A percentile compares a stretch with the other conserved stretches of the same genome.
Conservation (phyloP, 2,329 filamentous ascomycete genomes). For the Arthroderma sp. region DNA sequence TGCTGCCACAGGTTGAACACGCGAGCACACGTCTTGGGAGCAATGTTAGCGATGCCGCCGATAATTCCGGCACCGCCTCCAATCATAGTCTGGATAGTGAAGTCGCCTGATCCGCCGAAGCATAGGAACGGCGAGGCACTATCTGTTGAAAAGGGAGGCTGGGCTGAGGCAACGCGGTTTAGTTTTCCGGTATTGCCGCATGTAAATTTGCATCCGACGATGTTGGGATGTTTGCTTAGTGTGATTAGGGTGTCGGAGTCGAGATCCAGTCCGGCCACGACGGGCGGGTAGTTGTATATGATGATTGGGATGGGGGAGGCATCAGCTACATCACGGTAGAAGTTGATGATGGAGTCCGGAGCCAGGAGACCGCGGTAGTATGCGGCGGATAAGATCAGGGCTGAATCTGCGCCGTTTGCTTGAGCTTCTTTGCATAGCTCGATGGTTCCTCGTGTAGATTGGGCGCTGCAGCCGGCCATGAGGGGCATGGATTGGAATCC, state of each 20-base stretch:
- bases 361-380: slow-evolving; percentile 72
- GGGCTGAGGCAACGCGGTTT: slow-evolving; percentile 47
- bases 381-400: slow-evolving; percentile 63
- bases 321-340: slow-evolving; percentile 64
- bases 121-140: slow-evolving; percentile 43
- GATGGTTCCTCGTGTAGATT: slow-evolving; percentile 69
- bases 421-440: slow-evolving; percentile 55
- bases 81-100: slow-evolving; percentile 56
- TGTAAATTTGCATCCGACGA: slow-evolving; percentile 82
- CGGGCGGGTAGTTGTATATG: slow-evolving; percentile 84
- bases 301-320: slow-evolving; percentile 62
- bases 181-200: slow-evolving; percentile 84
- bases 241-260: slow-evolving; percentile 75
- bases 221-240: slow-evolving; percentile 67
- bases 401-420: slow-evolving; percentile 63
- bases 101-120: slow-evolving; percentile 60
- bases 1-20: slow-evolving; percentile 46
- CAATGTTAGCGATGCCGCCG: slow-evolving; percentile 57
- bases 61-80: slow-evolving; percentile 61
- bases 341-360: slow-evolving; percentile 58
- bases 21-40: slow-evolving; percentile 51
- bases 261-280: slow-evolving; percentile 76
- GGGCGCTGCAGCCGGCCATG: slow-evolving; percentile 69
- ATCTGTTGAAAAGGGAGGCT: slow-evolving; percentile 1
- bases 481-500: slow-evolving; percentile 65